Evolutionary conservation across 345 rosid genomes (phyloP).

Genomic region (Syzygium oleosum): DNA sequence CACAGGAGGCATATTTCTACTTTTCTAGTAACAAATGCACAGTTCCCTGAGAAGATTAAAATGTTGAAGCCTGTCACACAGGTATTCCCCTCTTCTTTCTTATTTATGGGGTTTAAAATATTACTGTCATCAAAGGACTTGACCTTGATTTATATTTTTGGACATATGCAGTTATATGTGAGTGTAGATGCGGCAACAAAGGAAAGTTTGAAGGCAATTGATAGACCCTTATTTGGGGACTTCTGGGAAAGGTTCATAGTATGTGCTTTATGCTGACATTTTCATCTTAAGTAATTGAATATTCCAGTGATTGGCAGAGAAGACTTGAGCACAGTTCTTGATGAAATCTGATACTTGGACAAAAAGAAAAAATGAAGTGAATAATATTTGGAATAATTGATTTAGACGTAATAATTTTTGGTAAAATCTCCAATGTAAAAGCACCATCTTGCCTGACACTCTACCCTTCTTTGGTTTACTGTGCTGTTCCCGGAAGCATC

Average conservation of each 20-base stretch:
- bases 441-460: neutral
- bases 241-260: constrained; percentile 96
- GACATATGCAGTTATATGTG: constrained; percentile 69
- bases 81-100: constrained; percentile 25
- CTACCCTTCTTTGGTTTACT: neutral
- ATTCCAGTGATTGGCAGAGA: neutral
- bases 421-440: neutral
- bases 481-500: neutral
- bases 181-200: constrained; percentile 99
- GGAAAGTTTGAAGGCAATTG: constrained; percentile 93
- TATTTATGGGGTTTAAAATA: neutral
- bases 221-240: constrained; percentile 93
- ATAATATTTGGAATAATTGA: neutral
- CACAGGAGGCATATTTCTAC: constrained; percentile 79
- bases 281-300: neutral
- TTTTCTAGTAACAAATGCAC: constrained; percentile 95
- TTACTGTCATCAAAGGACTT: neutral
- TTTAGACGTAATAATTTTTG: neutral
- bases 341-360: neutral
- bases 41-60: constrained; percentile 88
- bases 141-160: constrained; percentile 1
- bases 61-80: constrained; percentile 75
- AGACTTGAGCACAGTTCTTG: neutral
- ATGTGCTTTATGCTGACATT: constrained; percentile 14
- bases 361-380: neutral